Evolutionary conservation across 306 rosid species (phyloP), one percentile per base, ranked within the genome.

Genomic region (Comarum palustre): DNA sequence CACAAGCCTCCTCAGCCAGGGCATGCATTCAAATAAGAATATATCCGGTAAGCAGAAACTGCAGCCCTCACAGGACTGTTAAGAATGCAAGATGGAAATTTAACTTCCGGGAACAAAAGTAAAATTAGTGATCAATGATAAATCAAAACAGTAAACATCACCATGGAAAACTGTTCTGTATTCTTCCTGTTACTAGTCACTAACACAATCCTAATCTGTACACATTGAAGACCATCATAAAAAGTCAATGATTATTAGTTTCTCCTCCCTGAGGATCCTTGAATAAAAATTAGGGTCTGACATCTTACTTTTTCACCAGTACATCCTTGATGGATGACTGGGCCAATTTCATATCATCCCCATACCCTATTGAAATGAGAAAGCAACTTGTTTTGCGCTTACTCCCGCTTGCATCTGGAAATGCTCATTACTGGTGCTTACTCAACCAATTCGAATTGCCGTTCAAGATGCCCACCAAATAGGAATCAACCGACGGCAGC

Each of bases 151-250:
- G 74, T 72, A 76, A 50, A 61, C 77, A 71, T 68, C 73, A 72
- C 34, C 76, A 83, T 74, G 73, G 82, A 78, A 80, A 86, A 83
- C 65, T 80, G 83, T 77, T 79, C 79, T 87, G 88, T 80, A 78
- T 84, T 78, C 70, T 86, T 85, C 80, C 79, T 83, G 86, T 77
- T 85, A 66, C 90, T 83, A 83, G 86, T 79, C 90, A 66, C 94
- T 84, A 88, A 73, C 86, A 87, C 85, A 80, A 87, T 80, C 86
- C 96, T 88, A 92, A 68, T 52, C 93, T 93, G 95, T 87, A 87
- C 97, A 87, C 77, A 83, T 77, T 80, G 79, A 79, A 80, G 81
- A 75, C 10, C 32, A 55, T 48, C 29, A 77, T 54, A 74, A 69
- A 68, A 64, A 81, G 89, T 88, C 87, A 76, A 82, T 64, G 79